Conservation (phyloP, 768 basidiomycete species). For the Sporobolomyces roseus region DNA sequence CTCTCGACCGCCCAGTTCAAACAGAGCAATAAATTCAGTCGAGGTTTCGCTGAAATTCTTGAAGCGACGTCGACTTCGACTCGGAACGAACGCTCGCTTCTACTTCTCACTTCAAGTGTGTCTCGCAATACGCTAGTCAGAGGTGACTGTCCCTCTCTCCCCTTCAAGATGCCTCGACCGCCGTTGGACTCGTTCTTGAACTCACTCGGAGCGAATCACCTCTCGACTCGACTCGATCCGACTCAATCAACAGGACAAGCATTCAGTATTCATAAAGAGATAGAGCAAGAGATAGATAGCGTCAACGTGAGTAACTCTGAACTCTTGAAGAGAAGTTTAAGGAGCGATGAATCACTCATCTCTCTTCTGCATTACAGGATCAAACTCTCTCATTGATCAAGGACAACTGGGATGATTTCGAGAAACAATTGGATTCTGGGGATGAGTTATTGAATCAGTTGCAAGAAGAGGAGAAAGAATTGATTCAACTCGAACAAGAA, state of each 20-base stretch:
- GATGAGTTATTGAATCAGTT: background rate
- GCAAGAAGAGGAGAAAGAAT: conserved; percentile 16
- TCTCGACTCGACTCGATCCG: background rate
- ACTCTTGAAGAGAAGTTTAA: background rate
- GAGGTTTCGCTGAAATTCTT: too few species aligned
- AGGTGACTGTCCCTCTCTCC: too few species aligned
- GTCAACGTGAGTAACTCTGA: conserved; percentile 16
- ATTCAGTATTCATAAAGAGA: background rate
- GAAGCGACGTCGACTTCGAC: background rate
- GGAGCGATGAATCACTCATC: background rate
- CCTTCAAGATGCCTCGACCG: background rate
- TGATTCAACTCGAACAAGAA: conserved; percentile 10
- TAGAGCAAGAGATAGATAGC: conserved; percentile 6
- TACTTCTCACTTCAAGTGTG: background rate
- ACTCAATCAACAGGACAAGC: background rate
- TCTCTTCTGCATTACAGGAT: conserved; percentile 18
- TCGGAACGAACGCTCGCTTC: background rate
- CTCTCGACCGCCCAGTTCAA: too few species aligned
- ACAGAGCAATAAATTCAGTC: too few species aligned
- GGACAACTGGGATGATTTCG: conserved; percentile 20
- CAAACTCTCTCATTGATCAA: conserved; percentile 14
- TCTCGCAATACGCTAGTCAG: background rate
- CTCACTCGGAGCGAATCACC: background rate
- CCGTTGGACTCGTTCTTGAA: conserved; percentile 9
- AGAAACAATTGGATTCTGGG: conserved; percentile 1